Evolutionary conservation across 306 rosid species (phyloP).

Genomic region (Hippophae rhamnoides): DNA sequence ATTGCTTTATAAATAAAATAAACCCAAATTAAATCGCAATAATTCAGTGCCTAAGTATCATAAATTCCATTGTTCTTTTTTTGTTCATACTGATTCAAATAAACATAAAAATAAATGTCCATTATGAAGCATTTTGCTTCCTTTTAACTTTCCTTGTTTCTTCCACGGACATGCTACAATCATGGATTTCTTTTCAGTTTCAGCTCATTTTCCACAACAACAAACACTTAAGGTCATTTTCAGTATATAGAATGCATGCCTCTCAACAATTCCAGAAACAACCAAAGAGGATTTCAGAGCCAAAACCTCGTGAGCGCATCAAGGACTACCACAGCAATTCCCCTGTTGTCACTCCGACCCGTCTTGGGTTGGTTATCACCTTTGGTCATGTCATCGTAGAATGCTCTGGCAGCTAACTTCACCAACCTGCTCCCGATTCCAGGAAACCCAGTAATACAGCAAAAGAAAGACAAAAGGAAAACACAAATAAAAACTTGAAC

Average conservation of each 20-base stretch:
- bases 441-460: not conserved
- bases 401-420: slow-evolving; percentile 84
- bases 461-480: not conserved
- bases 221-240: not conserved
- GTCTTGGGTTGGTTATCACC: slow-evolving; percentile 92
- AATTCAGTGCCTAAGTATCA: too few relatives aligned
- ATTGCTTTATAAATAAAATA: too few relatives aligned
- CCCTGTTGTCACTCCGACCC: slow-evolving; percentile 82
- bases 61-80: too few relatives aligned
- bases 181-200: not conserved
- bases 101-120: too few relatives aligned
- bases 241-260: too few relatives aligned
- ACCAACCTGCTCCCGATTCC: slow-evolving; percentile 47
- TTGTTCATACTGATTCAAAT: too few relatives aligned
- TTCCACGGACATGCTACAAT: not conserved
- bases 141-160: too few relatives aligned
- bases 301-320: slow-evolving; percentile 87
- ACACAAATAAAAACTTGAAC: not conserved
- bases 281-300: not conserved
- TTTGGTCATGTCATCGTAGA: slow-evolving; percentile 77
- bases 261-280: not conserved
- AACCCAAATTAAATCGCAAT: too few relatives aligned
- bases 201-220: not conserved
- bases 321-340: slow-evolving; percentile 99
- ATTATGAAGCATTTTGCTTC: too few relatives aligned